Evolutionary conservation across 257 asterid species (phyloP).

Genomic region (Ajuga chamaepitys): DNA sequence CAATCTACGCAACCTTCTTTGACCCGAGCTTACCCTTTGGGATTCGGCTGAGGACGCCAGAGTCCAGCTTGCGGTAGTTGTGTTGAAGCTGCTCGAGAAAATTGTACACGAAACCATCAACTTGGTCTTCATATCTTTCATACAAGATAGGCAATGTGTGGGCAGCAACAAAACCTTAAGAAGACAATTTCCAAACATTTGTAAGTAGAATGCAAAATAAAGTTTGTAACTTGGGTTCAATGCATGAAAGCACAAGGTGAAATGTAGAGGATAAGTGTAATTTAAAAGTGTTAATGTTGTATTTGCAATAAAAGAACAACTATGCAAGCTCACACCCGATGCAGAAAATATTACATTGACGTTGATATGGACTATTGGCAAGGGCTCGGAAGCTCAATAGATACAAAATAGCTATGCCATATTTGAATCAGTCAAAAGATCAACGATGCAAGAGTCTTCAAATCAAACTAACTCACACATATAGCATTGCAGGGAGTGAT

Average conservation of each 20-base stretch:
- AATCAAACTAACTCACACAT: too few relatives aligned
- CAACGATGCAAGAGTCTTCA: background rate
- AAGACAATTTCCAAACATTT: background rate
- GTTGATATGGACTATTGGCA: too few relatives aligned
- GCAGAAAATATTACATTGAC: too few relatives aligned
- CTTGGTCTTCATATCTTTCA: constrained; percentile 64
- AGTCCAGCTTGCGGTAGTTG: constrained; percentile 59
- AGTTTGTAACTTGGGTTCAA: background rate
- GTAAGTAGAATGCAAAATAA: background rate
- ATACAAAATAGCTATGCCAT: too few relatives aligned
- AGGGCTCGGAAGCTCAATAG: too few relatives aligned
- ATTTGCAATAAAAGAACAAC: too few relatives aligned
- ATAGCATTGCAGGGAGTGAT: background rate
- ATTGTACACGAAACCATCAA: constrained; percentile 50
- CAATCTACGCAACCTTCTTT: constrained; percentile 45
- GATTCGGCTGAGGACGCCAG: constrained; percentile 49
- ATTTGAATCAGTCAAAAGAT: too few relatives aligned
- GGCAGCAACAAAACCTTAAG: constrained; percentile 69
- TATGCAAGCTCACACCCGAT: too few relatives aligned
- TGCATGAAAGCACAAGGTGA: too few relatives aligned
- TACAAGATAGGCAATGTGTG: constrained; percentile 74
- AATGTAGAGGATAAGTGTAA: too few relatives aligned
- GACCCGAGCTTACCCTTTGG: constrained; percentile 34
- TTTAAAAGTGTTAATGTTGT: too few relatives aligned
- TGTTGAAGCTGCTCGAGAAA: constrained; percentile 43